Percentiles rank a stretch among this genome's conserved stretches.
Evolutionary conservation across 352 stramenopile genomes (phyloP).

Genomic region (Phytophthora sojae): DNA sequence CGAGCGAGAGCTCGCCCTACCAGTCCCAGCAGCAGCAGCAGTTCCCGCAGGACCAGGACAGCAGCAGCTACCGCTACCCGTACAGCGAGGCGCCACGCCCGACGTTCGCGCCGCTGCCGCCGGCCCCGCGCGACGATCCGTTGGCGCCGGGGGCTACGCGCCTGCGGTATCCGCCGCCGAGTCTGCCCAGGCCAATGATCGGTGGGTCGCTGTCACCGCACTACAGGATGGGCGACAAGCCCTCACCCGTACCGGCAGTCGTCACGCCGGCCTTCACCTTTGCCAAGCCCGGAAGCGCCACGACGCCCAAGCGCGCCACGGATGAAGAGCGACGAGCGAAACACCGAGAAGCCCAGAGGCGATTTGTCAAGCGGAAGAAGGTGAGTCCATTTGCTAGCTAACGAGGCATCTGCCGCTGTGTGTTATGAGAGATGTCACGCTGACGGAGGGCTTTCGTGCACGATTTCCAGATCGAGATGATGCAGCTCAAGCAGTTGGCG

Average conservation of each 20-base stretch:
- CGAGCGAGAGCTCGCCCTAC: conserved; percentile 16
- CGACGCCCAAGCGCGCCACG: conserved; percentile 34
- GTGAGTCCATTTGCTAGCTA: conserved; percentile 16
- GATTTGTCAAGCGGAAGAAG: conserved; percentile 67
- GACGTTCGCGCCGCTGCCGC: conserved; percentile 38
- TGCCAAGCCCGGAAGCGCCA: conserved; percentile 7
- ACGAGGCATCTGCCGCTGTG: neutral
- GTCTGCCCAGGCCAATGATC: conserved; percentile 32
- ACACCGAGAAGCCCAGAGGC: conserved; percentile 56
- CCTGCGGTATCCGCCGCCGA: conserved; percentile 30
- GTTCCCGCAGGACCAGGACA: conserved; percentile 30
- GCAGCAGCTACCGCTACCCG: conserved; percentile 21
- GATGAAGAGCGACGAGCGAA: conserved; percentile 65
- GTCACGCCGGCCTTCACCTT: conserved; percentile 23
- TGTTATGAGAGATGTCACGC: neutral
- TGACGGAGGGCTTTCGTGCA: conserved; percentile 1
- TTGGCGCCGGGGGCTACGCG: neutral
- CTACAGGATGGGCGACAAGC: conserved; percentile 21
- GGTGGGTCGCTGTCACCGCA: conserved; percentile 29
- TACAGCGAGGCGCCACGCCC: conserved; percentile 22
- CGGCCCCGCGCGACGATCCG: conserved; percentile 21
- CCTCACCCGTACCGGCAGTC: neutral
- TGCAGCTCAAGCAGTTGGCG: conserved; percentile 45
- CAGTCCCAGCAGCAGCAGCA: conserved; percentile 14
- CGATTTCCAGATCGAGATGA: conserved; percentile 42